Base-by-base conservation (phyloP, 2,329 filamentous ascomycete species). In the Canariomyces notabilis region DNA sequence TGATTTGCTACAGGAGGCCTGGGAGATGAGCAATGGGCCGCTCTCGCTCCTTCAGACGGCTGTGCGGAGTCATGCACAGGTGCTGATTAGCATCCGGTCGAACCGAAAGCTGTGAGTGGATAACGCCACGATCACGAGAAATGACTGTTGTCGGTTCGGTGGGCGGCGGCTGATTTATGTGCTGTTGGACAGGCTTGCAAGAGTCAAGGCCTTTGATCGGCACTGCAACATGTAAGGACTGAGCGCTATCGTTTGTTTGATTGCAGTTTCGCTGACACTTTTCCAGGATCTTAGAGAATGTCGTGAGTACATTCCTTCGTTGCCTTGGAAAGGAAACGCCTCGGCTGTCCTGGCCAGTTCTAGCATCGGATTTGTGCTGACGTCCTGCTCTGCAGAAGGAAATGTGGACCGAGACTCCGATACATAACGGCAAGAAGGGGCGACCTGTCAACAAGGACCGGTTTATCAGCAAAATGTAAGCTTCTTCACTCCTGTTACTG, bases 351-450 rank as follows among this genome's bases (percentile, higher is more conserved):
- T 14, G 11, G 11, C 39, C 6, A 5, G n/a, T 4, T 14, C 8
- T 8, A 12, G 18, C 20, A 29, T 1, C 21, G 34, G 29, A 22
- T 9, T 15, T 31, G 37, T 35, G 15, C 54, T 53, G 38, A 54
- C 33, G 7, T 4, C 35, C 21, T 22, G 11, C 6, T 6, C 2
- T 36, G 35, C 48, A 55, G 35, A 94, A 94, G 77, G 93, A 98
- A 73, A 97, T 98, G 91, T 98, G 93, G 93, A 96, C 90, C 8
- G 93, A 98, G 73, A 93, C 87, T 46, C 89, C 91, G 39, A 77
- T 87, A 62, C 82, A 86, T 18, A 85, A 83, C 56, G 91, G 91
- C 56, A 93, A 91, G 75, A 90, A 89, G 72, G 90, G 90, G 46
- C 76, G 85, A 61, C 83, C 86, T 36, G 88, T 97, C 53, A 98